phyloP scores from a whole-genome alignment of 257 asterid genomes.

The Paraleonurus japonicus region DNA sequence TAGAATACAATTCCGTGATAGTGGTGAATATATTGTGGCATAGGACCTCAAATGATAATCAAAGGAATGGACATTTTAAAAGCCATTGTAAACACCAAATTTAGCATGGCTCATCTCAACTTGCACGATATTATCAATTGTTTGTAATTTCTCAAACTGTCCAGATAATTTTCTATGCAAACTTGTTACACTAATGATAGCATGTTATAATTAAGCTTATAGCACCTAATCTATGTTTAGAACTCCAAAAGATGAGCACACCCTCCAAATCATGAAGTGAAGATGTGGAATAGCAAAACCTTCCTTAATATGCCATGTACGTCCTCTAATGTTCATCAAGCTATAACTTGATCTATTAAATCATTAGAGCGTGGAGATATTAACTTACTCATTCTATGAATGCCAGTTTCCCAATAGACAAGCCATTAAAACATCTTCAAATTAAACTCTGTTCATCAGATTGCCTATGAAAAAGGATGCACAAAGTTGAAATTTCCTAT shows the following conservation, averaged over 20 bases:
- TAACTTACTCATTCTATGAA: slow-evolving; percentile 3
- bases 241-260: not conserved
- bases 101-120: not conserved
- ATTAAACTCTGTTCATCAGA: not conserved
- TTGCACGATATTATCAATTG: not conserved
- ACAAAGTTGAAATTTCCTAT: not conserved
- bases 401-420: not conserved
- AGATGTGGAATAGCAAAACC: not conserved
- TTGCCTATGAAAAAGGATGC: not conserved
- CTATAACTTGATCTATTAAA: too few relatives aligned
- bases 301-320: not conserved
- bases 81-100: not conserved
- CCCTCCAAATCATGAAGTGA: not conserved
- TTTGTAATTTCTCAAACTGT: not conserved
- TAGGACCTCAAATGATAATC: not conserved
- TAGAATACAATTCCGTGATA: not conserved
- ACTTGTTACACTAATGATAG: not conserved
- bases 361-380: too few relatives aligned
- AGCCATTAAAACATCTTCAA: not conserved
- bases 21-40: not conserved
- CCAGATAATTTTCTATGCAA: not conserved
- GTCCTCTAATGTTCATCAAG: not conserved
- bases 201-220: not conserved
- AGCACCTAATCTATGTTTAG: not conserved
- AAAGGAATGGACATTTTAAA: not conserved